Evolutionary conservation across 2,329 filamentous ascomycete species (phyloP), one percentile per base, ranked within the genome.

Genomic region (Epichloe brachyelytri): DNA sequence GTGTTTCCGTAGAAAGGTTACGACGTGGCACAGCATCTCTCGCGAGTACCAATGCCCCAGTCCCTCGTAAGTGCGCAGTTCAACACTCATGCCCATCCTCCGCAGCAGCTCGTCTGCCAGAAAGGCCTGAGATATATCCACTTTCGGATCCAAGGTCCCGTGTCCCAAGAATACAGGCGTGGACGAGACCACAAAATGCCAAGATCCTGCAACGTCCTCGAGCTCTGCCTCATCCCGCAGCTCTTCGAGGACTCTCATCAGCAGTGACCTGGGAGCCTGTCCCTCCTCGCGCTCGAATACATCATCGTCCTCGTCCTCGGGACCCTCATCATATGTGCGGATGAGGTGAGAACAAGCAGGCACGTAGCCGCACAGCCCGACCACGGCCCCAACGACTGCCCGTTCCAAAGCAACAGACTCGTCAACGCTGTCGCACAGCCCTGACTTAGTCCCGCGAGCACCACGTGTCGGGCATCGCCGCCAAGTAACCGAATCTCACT

Each of bases 391-490:
- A 76, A 52, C 2, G 61, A 49, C 15, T 59, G 57, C 0, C 66
- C 70, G 10, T 71, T 63, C 71, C 72, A 74, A 2, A 71, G 60
- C 50, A 79, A 51, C 51, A 70, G 54, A 10, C 69, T 63, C 17
- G 67, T 57, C 52, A 79, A 53, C 0, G 66, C 61, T 41, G 71
- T 70, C 3, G 76, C 76, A 55, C 73, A 76, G 0, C 77, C 77
- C 55, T 79, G 76, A 46, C 77, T 79, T 17, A 79, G 59, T 0
- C 76, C 76, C 39, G 72, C 71, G 0, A 80, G 54, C 1, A 76
- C 59, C 0, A 79, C 60, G 41, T 68, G 71, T 12, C 55, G 48
- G 0, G 63, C 55, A 3, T 71, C 69, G 0, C 63, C 64, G 0
- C 46, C 46, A 0, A 77, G 51, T 0, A 58, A n/a, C 1, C 48